These are phyloP conservation scores for sorghum (Sorghum bicolor) DNA, from an alignment of 176 grass and related monocot species.

Conservation along the genomic window Sorghum_bicolor_NCBIv3 NC_012879.2:5414001-5414500, in stretches of 20 bases:
- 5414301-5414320: background rate
- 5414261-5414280: constrained; percentile 87
- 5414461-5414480: background rate
- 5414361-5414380: constrained; percentile 7
- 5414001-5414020: background rate
- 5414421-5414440: background rate
- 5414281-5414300: background rate
- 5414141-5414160: background rate
- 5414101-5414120: constrained; percentile 5
- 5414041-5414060: background rate
- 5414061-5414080: background rate
- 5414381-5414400: background rate
- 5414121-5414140: background rate
- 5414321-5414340: background rate
- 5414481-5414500: background rate
- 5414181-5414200: constrained; percentile 72
- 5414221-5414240: constrained; percentile 95
- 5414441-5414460: background rate
- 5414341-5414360: background rate
- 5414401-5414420: background rate
- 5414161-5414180: constrained; percentile 96
- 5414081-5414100: background rate
- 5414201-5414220: constrained; percentile 89
- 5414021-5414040: background rate
- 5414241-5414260: constrained; percentile 88